phyloP scores from a whole-genome alignment of 176 grass and related monocot genomes.

The Miscanthus lutarioriparius region DNA sequence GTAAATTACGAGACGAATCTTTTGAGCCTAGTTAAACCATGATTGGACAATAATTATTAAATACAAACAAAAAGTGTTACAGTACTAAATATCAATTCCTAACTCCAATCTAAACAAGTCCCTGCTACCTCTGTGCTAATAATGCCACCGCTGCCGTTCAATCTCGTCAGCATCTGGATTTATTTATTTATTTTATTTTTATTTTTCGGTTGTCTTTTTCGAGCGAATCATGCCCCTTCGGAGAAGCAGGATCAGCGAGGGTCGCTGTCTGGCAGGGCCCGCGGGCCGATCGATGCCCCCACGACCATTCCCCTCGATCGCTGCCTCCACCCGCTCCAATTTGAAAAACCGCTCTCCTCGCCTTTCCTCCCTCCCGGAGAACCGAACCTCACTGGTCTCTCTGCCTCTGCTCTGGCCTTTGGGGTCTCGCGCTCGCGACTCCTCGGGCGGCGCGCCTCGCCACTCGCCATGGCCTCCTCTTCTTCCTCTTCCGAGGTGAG shows the following conservation, averaged over 20 bases:
- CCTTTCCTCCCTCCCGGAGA: background rate
- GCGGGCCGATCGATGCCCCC: background rate
- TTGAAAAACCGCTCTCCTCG: constrained; percentile 45
- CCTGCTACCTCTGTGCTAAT: background rate
- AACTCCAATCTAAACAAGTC: no score
- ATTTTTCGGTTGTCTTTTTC: background rate
- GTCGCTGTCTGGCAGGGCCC: constrained; percentile 24
- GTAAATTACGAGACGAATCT: no score
- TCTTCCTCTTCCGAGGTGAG: background rate
- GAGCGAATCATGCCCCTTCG: background rate
- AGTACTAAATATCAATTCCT: no score
- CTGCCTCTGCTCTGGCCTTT: background rate
- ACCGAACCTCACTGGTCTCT: no score
- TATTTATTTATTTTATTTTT: background rate
- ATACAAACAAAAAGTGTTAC: no score
- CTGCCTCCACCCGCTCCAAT: constrained; percentile 44
- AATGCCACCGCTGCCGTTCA: background rate
- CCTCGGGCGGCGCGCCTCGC: constrained; percentile 18
- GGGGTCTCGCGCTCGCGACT: background rate
- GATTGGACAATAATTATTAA: no score
- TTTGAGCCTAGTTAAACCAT: no score
- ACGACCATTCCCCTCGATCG: constrained; percentile 22
- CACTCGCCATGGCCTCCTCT: background rate
- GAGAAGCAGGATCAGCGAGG: background rate
- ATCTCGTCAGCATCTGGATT: background rate